phyloP scores from a whole-genome alignment of 2,329 filamentous ascomycete species.

The Zasmidium citrigriseum region DNA sequence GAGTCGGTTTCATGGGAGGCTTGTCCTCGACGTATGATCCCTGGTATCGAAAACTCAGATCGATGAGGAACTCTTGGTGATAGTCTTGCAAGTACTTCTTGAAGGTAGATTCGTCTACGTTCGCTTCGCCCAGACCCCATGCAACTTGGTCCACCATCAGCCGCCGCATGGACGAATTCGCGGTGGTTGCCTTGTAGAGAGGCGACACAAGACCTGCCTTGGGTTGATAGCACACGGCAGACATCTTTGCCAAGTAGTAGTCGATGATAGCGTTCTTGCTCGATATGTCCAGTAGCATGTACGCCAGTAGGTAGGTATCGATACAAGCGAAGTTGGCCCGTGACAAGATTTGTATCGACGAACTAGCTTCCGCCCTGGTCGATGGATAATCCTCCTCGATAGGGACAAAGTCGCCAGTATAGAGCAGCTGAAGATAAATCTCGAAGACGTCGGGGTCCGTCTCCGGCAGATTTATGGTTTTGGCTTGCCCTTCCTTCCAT shows the following conservation, averaged over 20 bases:
- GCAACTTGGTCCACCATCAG: neutral
- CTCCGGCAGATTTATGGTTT: constrained; percentile 13
- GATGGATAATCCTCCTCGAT: neutral
- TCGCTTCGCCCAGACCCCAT: too few species aligned
- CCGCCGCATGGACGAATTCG: neutral
- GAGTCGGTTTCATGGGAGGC: too few species aligned
- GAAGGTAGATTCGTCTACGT: too few species aligned
- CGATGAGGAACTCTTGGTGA: too few species aligned
- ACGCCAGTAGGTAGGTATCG: neutral
- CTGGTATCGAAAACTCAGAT: neutral
- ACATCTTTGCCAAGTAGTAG: neutral
- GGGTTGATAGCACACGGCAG: neutral
- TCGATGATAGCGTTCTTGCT: neutral
- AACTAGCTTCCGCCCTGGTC: neutral
- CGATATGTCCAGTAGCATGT: neutral
- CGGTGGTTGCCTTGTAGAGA: neutral
- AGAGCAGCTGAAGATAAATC: constrained; percentile 23
- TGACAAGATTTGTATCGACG: neutral
- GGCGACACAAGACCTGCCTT: neutral
- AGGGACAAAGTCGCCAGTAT: constrained; percentile 14
- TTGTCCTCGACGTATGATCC: neutral
- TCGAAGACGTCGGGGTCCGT: constrained; percentile 9
- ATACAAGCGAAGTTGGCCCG: neutral
- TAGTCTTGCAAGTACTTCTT: too few species aligned
- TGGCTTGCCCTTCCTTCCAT: constrained; percentile 8